Evolutionary conservation across 73 alveolate species (phyloP).

Genomic region (Tetrahymena borealis): DNA sequence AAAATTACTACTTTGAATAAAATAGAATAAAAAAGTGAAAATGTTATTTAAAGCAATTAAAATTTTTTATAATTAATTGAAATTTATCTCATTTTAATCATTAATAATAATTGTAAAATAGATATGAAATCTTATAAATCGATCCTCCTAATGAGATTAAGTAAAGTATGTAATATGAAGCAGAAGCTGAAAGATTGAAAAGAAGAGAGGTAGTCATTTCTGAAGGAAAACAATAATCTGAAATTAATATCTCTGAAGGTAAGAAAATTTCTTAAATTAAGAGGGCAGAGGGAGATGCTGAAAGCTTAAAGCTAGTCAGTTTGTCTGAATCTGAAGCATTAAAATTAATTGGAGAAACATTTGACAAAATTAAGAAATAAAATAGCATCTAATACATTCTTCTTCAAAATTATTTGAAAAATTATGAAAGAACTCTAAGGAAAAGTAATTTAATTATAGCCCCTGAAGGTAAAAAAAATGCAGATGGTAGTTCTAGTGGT

Average conservation of each 20-base stretch:
- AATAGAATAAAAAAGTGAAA: neutral
- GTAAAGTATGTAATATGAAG: conserved; percentile 10
- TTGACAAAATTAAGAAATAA: neutral
- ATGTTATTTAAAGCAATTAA: neutral
- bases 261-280: conserved; percentile 10
- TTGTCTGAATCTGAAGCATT: conserved; percentile 18
- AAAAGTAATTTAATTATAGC: conserved; percentile 19
- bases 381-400: conserved; percentile 20
- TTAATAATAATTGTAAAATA: no score
- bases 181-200: conserved; percentile 37
- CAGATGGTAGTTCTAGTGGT: neutral
- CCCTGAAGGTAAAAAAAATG: conserved; percentile 3
- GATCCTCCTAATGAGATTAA: conserved; percentile 33
- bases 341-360: conserved; percentile 2
- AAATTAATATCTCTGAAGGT: conserved; percentile 30
- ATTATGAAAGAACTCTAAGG: conserved; percentile 7
- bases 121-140: conserved; percentile 22
- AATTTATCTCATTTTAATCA: no score
- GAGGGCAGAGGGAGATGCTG: conserved; percentile 43
- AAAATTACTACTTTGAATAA: no score
- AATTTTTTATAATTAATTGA: no score
- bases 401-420: conserved; percentile 10
- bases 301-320: conserved; percentile 9
- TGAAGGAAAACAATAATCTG: conserved; percentile 28
- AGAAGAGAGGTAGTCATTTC: conserved; percentile 22